Evolutionary conservation across 768 basidiomycete species (phyloP), one percentile per base, ranked within the genome.

Genomic region (Lentinula sp.): DNA sequence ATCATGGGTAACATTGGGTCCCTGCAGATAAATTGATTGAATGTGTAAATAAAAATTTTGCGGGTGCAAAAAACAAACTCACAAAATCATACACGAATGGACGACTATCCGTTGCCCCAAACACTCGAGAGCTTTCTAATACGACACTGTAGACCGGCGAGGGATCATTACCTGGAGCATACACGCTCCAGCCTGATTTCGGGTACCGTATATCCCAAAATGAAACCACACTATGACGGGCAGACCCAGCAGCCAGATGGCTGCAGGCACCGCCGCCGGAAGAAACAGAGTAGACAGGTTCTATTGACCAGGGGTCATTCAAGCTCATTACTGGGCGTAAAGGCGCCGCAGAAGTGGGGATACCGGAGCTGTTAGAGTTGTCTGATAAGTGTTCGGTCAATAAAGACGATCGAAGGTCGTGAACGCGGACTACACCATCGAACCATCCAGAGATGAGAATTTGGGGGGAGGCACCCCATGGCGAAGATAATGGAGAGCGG

Each of bases 391-490:
- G 39, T 6, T 15, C 3, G 28, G 35, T 15, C 23, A 48, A 57
- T 9, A 31, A 35, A 16, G 75, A 75, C 16, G 82, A 76, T 28
- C 91, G 89, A 43, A 93, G 79, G 70, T 93, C 92, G 71, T 91
- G 86, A 55, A 90, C 79, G 40, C 83, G 80, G 37, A 91, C 87
- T 52, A 78, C 70, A 10, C 91, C 87, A 68, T 94, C 89, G 70
- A 84, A 93, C 90, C 91, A 93, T 1, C 90, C 92, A 1, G 89
- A 87, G 40, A 91, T 78, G 23, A 94, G 60, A 18, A 91, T 80
- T 66, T 90, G 80, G 16, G 88, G 84, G 3, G 89, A 88, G 1
- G 81, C 73, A 3, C 91, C 90, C 80, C 87, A 85, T 1, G 86
- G 83, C 21, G 86, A 85, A 31, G 82, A 77, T 0, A 78, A 76